Conservation (phyloP, 257 asterid genomes). For the Nicotiana attenuata region DNA sequence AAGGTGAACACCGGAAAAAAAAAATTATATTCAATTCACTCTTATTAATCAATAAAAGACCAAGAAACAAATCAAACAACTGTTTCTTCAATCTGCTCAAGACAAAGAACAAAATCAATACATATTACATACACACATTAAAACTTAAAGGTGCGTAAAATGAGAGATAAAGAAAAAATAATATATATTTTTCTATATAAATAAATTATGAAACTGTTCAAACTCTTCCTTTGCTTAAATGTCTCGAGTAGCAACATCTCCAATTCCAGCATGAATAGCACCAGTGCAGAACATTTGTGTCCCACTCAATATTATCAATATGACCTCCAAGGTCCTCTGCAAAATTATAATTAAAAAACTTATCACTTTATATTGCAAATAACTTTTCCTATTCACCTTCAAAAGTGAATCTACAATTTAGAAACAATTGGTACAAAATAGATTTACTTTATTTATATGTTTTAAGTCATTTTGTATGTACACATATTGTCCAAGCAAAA, state of each 20-base stretch:
- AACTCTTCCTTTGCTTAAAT: background rate
- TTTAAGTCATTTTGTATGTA: background rate
- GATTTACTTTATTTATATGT: background rate
- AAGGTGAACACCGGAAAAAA: too few relatives aligned
- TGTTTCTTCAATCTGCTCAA: background rate
- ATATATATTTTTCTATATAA: too few relatives aligned
- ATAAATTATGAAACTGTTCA: too few relatives aligned
- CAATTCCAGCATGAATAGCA: constrained; percentile 56
- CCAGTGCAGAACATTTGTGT: constrained; percentile 65
- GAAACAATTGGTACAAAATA: too few relatives aligned
- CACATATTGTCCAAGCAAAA: too few relatives aligned
- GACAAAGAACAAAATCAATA: background rate
- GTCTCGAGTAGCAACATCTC: constrained; percentile 12
- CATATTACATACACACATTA: background rate
- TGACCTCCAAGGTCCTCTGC: constrained; percentile 73
- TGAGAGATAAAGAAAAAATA: background rate
- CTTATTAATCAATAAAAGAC: background rate
- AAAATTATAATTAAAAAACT: background rate
- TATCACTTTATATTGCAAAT: background rate
- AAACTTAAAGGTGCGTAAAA: background rate
- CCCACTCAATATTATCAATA: constrained; percentile 65
- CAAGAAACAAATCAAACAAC: background rate
- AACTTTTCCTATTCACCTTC: background rate
- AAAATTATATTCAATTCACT: background rate
- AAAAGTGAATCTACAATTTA: background rate